Evolutionary conservation across 2,329 filamentous ascomycete genomes (phyloP), one percentile per base, ranked within the genome.

Genomic region (Nemania serpens): DNA sequence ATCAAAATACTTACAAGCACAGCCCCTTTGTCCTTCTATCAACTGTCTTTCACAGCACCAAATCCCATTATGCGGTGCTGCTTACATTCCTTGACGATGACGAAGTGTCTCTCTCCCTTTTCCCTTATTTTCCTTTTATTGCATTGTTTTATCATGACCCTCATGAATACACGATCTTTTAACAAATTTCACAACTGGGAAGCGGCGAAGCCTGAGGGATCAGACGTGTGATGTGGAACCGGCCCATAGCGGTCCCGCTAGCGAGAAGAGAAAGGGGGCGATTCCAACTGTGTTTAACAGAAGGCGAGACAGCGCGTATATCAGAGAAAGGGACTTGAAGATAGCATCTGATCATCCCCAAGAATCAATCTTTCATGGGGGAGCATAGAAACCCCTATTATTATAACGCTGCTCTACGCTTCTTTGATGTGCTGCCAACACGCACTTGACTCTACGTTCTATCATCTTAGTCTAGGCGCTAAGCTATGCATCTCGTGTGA

Each of bases 81-180:
- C 58, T 63, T 52, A 56, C 60, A 2, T 58, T 63, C 47, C 45
- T 66, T 60, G 29, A 34, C 20, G 15, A 50, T 50, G n/a, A 29
- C 25, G 25, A 29, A 29, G 25, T 29, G 3, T 7, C 4, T 29
- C 25, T 29, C 25, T 29, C 25, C 7, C 4, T 39, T 39, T 25
- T 34, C 13, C 5, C 12, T 41, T 36, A 50, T 58, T 46, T 41
- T 45, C n/a, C 41, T 50, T 59, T 20, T 34, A 22, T n/a, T n/a
- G 11, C 29, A 7, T n/a, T 46, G n/a, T 61, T 59, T 62, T 45
- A 13, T 63, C 55, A 62, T 59, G 50, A 54, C 39, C 50, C 22
- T 58, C 57, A 61, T 65, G 58, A 63, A 57, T 25, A 58, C 51
- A 67, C 63, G 46, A 66, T 67, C 63, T 54, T 65, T 66, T 59